Evolutionary conservation across 345 rosid genomes (phyloP).

Genomic region (Brassica carinata): DNA sequence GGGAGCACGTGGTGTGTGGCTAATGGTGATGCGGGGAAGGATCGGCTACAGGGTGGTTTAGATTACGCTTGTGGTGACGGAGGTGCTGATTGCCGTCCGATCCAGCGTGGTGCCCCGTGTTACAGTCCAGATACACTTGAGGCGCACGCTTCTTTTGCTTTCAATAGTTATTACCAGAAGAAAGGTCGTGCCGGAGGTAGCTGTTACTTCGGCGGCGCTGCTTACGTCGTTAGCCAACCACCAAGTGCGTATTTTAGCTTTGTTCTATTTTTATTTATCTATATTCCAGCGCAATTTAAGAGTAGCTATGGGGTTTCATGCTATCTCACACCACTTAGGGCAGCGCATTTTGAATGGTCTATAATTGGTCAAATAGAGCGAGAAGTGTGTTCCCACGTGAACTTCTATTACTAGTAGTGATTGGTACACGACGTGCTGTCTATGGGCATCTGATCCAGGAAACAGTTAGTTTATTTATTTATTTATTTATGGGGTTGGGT

Average conservation of each 20-base stretch:
- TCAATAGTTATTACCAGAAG: conserved; percentile 90
- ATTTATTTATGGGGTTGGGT: not conserved
- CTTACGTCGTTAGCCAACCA: conserved; percentile 72
- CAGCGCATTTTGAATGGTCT: conserved; percentile 12
- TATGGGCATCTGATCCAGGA: not conserved
- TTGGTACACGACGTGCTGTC: not conserved
- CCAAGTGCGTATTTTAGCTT: conserved; percentile 60
- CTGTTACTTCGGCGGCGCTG: conserved; percentile 90
- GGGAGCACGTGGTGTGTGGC: conserved; percentile 90
- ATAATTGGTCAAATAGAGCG: not conserved
- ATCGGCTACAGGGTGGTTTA: conserved; percentile 66
- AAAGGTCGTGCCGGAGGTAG: conserved; percentile 66
- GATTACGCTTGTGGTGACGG: conserved; percentile 95
- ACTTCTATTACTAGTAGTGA: not conserved
- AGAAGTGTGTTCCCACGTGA: conserved; percentile 37
- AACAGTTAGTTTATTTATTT: not conserved
- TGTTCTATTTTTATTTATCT: not conserved
- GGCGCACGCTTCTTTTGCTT: conserved; percentile 96
- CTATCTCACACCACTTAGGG: conserved; percentile 7
- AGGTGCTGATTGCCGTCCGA: conserved; percentile 78
- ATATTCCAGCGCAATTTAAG: conserved; percentile 11
- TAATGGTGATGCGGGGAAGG: conserved; percentile 54
- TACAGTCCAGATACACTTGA: conserved; percentile 70
- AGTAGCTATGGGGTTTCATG: not conserved
- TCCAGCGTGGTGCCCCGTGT: conserved; percentile 73